These are phyloP conservation scores for Rosa multiflora DNA, from an alignment of 306 rosid genomes.

Conservation along the genomic window DNA sequence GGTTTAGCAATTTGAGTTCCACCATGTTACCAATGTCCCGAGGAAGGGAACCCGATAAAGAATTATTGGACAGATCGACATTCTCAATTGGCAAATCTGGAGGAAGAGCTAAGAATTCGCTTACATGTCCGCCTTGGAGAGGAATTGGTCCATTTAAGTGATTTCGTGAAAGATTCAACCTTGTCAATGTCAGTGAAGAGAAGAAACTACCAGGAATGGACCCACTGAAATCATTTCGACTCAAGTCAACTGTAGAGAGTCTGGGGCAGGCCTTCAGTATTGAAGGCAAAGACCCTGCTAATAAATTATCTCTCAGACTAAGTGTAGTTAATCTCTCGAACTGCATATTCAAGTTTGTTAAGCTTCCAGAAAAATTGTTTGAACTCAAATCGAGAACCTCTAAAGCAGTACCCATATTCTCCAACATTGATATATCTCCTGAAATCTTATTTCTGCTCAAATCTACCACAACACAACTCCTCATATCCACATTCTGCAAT, in stretches of 20 bases:
- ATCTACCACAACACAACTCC: constrained; percentile 49
- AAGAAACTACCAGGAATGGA: constrained; percentile 74
- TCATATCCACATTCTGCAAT: constrained; percentile 43
- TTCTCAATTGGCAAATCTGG: constrained; percentile 51
- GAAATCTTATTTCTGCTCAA: constrained; percentile 65
- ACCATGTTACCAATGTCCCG: constrained; percentile 66
- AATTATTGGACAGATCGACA: constrained; percentile 79
- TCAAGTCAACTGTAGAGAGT: constrained; percentile 62
- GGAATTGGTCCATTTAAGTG: constrained; percentile 67
- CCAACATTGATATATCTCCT: constrained; percentile 64
- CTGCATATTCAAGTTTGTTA: constrained; percentile 46
- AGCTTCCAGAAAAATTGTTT: constrained; percentile 69
- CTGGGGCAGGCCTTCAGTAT: constrained; percentile 51
- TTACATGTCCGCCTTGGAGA: constrained; percentile 61
- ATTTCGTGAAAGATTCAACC: constrained; percentile 84
- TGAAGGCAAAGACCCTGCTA: constrained; percentile 70
- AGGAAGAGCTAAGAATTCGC: constrained; percentile 69
- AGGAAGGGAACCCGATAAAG: constrained; percentile 68
- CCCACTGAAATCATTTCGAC: constrained; percentile 75
- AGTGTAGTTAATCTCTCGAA: constrained; percentile 42
- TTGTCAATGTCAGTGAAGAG: constrained; percentile 54
- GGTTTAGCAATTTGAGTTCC: constrained; percentile 77
- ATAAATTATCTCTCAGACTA: constrained; percentile 45
- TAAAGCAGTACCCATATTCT: constrained; percentile 63
- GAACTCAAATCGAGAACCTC: constrained; percentile 82